Percentiles rank a stretch among this genome's conserved stretches.
Evolutionary conservation across 345 rosid genomes (phyloP).

Genomic region (Arabis hirsuta): DNA sequence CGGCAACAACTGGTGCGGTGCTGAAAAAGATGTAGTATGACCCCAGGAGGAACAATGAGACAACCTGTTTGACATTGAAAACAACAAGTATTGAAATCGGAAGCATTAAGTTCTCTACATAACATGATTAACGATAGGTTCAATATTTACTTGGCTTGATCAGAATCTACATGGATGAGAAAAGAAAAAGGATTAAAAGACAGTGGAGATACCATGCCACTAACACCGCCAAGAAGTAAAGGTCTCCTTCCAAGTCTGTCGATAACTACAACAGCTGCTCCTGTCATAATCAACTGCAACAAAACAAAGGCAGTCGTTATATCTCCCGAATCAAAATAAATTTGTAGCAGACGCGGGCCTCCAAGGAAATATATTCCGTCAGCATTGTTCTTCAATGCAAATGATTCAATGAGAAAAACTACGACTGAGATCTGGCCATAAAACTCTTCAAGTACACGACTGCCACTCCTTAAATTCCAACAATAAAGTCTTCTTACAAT

Average conservation of each 20-base stretch:
- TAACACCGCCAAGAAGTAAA: conserved; percentile 82
- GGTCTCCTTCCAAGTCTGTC: conserved; percentile 98
- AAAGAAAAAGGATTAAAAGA: conserved; percentile 19
- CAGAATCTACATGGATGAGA: conserved; percentile 5
- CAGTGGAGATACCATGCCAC: conserved; percentile 72
- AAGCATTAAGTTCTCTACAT: conserved; percentile 8
- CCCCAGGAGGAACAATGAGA: conserved; percentile 85
- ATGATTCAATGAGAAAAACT: background rate
- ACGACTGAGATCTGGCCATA: background rate
- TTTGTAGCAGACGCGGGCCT: background rate
- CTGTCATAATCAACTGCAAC: conserved; percentile 89
- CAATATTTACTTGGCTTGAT: conserved; percentile 9
- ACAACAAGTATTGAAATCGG: conserved; percentile 12
- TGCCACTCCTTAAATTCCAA: conserved; percentile 11
- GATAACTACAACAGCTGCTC: conserved; percentile 77
- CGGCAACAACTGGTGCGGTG: conserved; percentile 67
- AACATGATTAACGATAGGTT: background rate
- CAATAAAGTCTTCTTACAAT: conserved; percentile 4
- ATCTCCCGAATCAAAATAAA: conserved; percentile 1
- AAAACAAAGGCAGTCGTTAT: conserved; percentile 3
- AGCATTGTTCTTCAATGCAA: conserved; percentile 8
- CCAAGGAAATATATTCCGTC: background rate
- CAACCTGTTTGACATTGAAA: conserved; percentile 53
- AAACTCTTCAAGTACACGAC: conserved; percentile 2
- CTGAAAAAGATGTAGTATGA: conserved; percentile 86